Percentiles rank a stretch among this genome's conserved stretches.
Evolutionary conservation across 2,329 filamentous ascomycete species (phyloP).

Genomic region (Alternaria brassicae): DNA sequence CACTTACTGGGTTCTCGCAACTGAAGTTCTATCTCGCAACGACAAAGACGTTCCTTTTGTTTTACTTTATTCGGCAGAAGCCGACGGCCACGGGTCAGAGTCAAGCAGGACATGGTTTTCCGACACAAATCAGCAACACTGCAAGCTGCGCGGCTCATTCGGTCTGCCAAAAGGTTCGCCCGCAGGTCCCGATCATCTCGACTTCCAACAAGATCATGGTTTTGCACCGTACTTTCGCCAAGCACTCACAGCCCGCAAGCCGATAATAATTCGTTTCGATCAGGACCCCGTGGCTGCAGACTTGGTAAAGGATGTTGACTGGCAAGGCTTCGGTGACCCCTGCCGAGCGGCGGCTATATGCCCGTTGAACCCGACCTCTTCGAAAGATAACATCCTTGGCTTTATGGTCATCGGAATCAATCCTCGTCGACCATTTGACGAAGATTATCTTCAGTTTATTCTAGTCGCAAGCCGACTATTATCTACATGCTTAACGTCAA

Average conservation of each 20-base stretch:
- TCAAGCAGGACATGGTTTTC: conserved; percentile 16
- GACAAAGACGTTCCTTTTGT: conserved; percentile 55
- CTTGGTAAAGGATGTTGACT: conserved; percentile 40
- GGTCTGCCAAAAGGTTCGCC: conserved; percentile 28
- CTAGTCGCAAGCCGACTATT: conserved; percentile 47
- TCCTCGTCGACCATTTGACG: conserved; percentile 48
- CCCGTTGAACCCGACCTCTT: conserved; percentile 47
- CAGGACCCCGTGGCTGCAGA: conserved; percentile 34
- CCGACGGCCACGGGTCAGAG: conserved; percentile 7
- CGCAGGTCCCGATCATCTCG: conserved; percentile 29
- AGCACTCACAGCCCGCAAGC: conserved; percentile 35
- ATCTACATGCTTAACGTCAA: conserved; percentile 49
- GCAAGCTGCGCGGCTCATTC: conserved; percentile 33
- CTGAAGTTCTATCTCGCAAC: conserved; percentile 72
- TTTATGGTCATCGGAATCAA: conserved; percentile 52
- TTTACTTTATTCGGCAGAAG: conserved; percentile 35
- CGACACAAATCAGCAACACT: conserved; percentile 20
- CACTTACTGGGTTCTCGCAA: conserved; percentile 73
- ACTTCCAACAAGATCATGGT: conserved; percentile 26
- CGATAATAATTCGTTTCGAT: conserved; percentile 38
- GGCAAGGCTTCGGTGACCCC: conserved; percentile 45
- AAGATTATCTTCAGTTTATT: conserved; percentile 51
- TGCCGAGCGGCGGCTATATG: conserved; percentile 45
- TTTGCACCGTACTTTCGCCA: conserved; percentile 39
- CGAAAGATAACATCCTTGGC: conserved; percentile 45